Percentiles rank a stretch among this genome's conserved stretches.
Conservation (phyloP, 2,329 filamentous ascomycete genomes). For the Dactylellina parvicollis region DNA sequence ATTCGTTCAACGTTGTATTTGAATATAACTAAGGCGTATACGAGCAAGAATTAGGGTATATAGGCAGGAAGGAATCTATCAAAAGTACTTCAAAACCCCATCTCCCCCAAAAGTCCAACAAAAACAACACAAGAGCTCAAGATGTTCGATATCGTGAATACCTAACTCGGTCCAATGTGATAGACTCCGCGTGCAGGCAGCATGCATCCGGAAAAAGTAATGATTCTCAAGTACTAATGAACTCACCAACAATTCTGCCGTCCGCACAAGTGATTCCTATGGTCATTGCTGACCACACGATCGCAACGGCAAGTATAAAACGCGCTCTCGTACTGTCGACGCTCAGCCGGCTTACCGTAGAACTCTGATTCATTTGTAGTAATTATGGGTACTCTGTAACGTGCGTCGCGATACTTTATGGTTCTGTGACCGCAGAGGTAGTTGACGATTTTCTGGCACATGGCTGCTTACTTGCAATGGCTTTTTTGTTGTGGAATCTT, state of each 20-base stretch:
- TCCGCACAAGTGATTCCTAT: constrained; percentile 23
- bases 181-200: too few relatives aligned
- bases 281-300: background rate
- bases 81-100: too few relatives aligned
- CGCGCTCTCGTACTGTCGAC: constrained; percentile 10
- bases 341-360: background rate
- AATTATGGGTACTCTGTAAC: constrained; percentile 14
- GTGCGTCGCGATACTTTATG: background rate
- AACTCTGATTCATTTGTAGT: constrained; percentile 4
- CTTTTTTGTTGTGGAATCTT: too few relatives aligned
- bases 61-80: too few relatives aligned
- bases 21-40: too few relatives aligned
- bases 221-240: too few relatives aligned
- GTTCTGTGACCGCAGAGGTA: constrained; percentile 24
- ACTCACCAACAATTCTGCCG: constrained; percentile 6
- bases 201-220: background rate
- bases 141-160: too few relatives aligned
- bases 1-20: too few relatives aligned
- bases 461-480: background rate
- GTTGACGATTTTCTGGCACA: constrained; percentile 6
- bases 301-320: constrained; percentile 1
- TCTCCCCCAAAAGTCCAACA: constrained; percentile 1
- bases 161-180: too few relatives aligned
- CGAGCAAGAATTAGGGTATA: too few relatives aligned
- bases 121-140: constrained; percentile 11